Base-by-base conservation (phyloP, 2,329 filamentous ascomycete genomes). In the Ceratocystis lukuohia region DNA sequence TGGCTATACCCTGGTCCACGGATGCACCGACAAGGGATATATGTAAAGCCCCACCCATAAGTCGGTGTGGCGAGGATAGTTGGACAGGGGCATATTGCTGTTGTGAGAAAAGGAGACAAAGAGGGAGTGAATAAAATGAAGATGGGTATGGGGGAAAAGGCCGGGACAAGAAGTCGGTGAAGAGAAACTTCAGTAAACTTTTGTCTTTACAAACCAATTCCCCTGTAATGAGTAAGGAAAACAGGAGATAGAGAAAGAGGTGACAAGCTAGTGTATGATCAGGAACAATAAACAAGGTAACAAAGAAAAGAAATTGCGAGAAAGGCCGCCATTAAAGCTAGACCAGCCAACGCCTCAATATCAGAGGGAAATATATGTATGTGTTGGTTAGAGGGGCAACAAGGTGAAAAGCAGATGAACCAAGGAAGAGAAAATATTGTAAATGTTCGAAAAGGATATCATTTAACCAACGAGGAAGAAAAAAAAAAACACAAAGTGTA, bases 401-500 rank as follows among this genome's bases (percentile, higher is more conserved):
- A 62, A 44, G 15, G 28, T 17, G 22, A 44, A 33, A 62, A 62
- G 8, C 22, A 44, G 17, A 45, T 5, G 3, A 28, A 59, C 22
- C 56, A 59, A 59, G 56, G 17, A 50, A 63, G n/a, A 63, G 50
- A 63, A 63, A 30, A 59, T 59, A 59, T 59, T 59, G 53, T 59
- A 59, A 25, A 59, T 59, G 53, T 59, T 59, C 53, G 53, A 33
- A 59, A 59, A 59, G 53, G 53, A 59, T 72, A 67, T 67, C 66
- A 67, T 65, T 46, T 25, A 65, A 62, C 64, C 64, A 44, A 62
- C 69, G 70, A 70, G 68, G 66, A 69, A 66, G 61, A 63, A 44
- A 65, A 66, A 62, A 63, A 44, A 65, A 68, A 70, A 30, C 62
- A 48, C 69, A 69, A 67, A n/a, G 61, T 45, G 37, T 62, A 48